Percentiles rank a stretch among this genome's conserved stretches.
Evolutionary conservation across 2,329 filamentous ascomycete species (phyloP).

Genomic region (Xylaria sp.): DNA sequence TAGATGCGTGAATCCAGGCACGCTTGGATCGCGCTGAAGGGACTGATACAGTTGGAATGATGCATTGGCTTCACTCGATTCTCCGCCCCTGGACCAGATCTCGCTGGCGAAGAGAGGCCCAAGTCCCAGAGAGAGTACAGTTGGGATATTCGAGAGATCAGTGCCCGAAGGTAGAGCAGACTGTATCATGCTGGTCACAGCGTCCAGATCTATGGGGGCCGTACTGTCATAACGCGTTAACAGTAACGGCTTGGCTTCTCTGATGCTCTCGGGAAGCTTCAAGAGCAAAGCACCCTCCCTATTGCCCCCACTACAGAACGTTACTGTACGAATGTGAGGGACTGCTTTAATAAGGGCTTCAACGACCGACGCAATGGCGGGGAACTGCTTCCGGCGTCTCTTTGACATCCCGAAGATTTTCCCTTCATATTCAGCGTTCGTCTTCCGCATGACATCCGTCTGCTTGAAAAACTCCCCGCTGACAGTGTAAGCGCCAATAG

Average conservation of each 20-base stretch:
- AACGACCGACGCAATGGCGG: constrained; percentile 77
- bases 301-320: constrained; percentile 84
- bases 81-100: constrained; percentile 49
- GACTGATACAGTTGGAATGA: constrained; percentile 68
- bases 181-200: constrained; percentile 36
- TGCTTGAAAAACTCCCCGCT: constrained; percentile 54
- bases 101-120: constrained; percentile 43
- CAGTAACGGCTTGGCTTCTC: constrained; percentile 60
- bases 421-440: constrained; percentile 45
- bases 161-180: constrained; percentile 40
- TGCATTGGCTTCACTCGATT: constrained; percentile 50
- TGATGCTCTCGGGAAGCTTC: constrained; percentile 53
- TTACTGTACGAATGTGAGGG: constrained; percentile 65
- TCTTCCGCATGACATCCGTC: constrained; percentile 45
- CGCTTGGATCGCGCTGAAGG: constrained; percentile 60
- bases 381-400: constrained; percentile 72
- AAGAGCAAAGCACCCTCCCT: constrained; percentile 77
- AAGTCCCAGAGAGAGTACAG: constrained; percentile 40
- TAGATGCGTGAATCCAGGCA: constrained; percentile 69
- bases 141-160: constrained; percentile 35
- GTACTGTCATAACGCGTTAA: constrained; percentile 29
- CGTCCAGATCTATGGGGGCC: constrained; percentile 30
- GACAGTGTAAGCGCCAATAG: constrained; percentile 73
- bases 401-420: constrained; percentile 75
- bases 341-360: constrained; percentile 65